Base-by-base conservation (phyloP, 371 early-diverging fungal genomes). In the Smittium culicis region DNA sequence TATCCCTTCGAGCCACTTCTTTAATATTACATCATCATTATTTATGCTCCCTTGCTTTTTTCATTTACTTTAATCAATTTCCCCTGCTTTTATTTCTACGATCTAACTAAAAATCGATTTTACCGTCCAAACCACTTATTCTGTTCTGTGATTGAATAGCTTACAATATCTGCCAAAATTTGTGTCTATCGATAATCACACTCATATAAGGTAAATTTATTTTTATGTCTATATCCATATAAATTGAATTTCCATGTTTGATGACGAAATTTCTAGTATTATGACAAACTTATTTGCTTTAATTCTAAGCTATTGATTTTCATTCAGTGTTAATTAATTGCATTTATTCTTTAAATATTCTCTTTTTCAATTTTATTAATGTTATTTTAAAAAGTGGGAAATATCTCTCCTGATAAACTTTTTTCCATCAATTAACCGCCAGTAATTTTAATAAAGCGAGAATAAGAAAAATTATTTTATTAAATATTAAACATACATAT, bases 201-300 rank as follows among this genome's bases (percentile, higher is more conserved):
- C 20, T 45, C 20, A 45, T 20, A 20, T 45, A 45, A 45, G 45
- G 45, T 5, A 45, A 45, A 11, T 45, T 45, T 45, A 5, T 5
- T 45, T 45, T 45, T 45, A 45, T 45, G 20, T 45, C 45, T 45
- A 11, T 45, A 45, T 20, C 45, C 20, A 45, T 45, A 11, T 45
- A 11, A 20, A 5, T 45, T 45, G n/a, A 11, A 45, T 45, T 45
- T 45, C 45, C 45, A 11, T 45, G 20, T 45, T 45, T 45, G 5
- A 45, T 45, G 45, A 45, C 20, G 45, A 45, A 45, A 45, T 45
- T 45, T 45, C 45, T 45, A 45, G 45, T 60, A 31, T 60, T 60
- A 31, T 34, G 34, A 31, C 60, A 60, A 60, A 60, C 60, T 24
- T 24, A 27, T 27, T 27, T 55, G 24, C 24, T 55, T 24, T 55